These are phyloP conservation scores for Saksenaea vasiformis DNA, from an alignment of 371 early-diverging fungal species.

Conservation along the genomic window DNA sequence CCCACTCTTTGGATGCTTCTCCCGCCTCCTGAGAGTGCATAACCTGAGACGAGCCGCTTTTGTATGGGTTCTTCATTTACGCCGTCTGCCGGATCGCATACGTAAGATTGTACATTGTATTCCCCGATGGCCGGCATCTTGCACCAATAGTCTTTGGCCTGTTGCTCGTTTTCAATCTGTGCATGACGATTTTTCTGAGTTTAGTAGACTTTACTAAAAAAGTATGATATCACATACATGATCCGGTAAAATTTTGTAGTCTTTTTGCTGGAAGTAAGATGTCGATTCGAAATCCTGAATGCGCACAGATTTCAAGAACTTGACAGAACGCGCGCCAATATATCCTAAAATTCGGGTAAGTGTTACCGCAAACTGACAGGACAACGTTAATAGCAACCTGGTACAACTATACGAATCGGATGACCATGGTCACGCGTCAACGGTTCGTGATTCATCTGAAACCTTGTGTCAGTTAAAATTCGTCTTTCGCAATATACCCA, in stretches of 20 bases:
- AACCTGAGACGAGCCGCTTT: constrained; percentile 30
- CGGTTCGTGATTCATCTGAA: constrained; percentile 79
- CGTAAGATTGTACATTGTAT: constrained; percentile 72
- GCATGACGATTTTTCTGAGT: background rate
- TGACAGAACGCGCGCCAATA: constrained; percentile 88
- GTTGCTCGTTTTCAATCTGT: constrained; percentile 39
- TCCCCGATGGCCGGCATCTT: constrained; percentile 71
- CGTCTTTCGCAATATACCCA: background rate
- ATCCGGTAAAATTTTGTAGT: constrained; percentile 85
- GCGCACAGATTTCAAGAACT: constrained; percentile 71
- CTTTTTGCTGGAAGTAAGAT: constrained; percentile 79
- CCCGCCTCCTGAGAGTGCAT: constrained; percentile 56
- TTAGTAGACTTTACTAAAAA: background rate
- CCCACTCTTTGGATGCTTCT: constrained; percentile 71
- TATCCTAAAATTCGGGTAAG: constrained; percentile 33
- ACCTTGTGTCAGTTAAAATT: background rate
- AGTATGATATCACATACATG: constrained; percentile 33
- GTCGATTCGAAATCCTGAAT: constrained; percentile 67
- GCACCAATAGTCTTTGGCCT: constrained; percentile 53
- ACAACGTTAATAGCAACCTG: constrained; percentile 47
- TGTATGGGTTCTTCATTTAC: constrained; percentile 8
- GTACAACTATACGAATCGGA: constrained; percentile 84
- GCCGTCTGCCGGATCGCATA: constrained; percentile 57
- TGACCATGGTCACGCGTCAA: constrained; percentile 80
- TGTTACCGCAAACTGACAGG: background rate